phyloP scores from a whole-genome alignment of 2,329 filamentous ascomycete species.

The Fusarium multiceps region DNA sequence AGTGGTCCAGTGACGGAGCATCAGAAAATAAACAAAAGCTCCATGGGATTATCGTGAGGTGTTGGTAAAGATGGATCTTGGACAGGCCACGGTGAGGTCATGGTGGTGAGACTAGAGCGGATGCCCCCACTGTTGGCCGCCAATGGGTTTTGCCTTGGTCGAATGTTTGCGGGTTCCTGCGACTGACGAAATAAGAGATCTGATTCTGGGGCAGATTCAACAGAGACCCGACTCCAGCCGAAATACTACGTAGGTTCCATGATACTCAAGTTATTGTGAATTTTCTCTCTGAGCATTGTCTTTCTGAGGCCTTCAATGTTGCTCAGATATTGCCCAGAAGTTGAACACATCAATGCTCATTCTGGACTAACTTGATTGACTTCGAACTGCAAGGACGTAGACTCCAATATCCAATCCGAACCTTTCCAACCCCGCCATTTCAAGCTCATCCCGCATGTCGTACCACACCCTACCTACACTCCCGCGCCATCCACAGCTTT shows the following conservation, averaged over 20 bases:
- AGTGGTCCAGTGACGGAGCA: background rate
- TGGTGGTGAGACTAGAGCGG: slow-evolving; percentile 39
- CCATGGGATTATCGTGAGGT: background rate
- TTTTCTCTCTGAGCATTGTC: background rate
- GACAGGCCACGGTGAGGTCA: slow-evolving; percentile 41
- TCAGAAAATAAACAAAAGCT: background rate
- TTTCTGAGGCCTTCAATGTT: slow-evolving; percentile 1
- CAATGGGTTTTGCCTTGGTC: slow-evolving; percentile 26
- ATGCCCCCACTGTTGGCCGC: slow-evolving; percentile 29
- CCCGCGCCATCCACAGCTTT: slow-evolving; percentile 14
- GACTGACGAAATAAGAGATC: slow-evolving; percentile 1
- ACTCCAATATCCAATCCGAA: slow-evolving; percentile 21
- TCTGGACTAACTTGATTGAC: slow-evolving; percentile 2
- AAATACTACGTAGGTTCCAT: slow-evolving; percentile 21
- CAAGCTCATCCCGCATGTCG: slow-evolving; percentile 33
- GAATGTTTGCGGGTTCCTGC: slow-evolving; percentile 29
- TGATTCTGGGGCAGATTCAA: slow-evolving; percentile 14
- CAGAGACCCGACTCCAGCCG: slow-evolving; percentile 33
- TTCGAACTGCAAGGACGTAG: background rate
- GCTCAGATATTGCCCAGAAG: slow-evolving; percentile 3
- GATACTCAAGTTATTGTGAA: background rate
- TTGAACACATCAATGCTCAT: slow-evolving; percentile 12
- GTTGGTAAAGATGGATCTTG: slow-evolving; percentile 5
- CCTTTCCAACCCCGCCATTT: slow-evolving; percentile 36
- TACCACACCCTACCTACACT: slow-evolving; percentile 23